Conservation (phyloP, 768 basidiomycete genomes). For the Lentinula guzmanii region DNA sequence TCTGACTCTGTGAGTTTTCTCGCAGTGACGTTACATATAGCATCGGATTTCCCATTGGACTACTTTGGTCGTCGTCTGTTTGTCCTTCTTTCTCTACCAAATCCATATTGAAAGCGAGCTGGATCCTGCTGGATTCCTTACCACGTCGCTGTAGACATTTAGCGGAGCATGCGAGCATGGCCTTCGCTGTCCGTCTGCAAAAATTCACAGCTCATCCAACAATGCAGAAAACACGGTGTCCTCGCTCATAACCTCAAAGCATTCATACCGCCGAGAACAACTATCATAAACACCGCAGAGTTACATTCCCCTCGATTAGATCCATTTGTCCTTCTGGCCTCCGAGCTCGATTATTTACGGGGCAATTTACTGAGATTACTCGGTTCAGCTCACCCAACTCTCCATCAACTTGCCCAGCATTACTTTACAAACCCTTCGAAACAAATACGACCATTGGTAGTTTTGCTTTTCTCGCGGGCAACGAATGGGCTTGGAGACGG, state of each 20-base stretch:
- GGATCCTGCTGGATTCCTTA: conserved; percentile 5
- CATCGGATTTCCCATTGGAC: conserved; percentile 2
- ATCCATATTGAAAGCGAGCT: conserved; percentile 3
- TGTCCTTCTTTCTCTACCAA: background rate
- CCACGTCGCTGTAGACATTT: conserved; percentile 7
- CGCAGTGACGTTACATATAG: background rate
- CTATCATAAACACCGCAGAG: background rate
- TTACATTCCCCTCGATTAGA: conserved; percentile 33
- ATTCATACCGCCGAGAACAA: background rate
- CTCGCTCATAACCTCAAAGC: conserved; percentile 30
- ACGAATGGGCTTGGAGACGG: conserved; percentile 81
- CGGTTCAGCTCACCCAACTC: conserved; percentile 83
- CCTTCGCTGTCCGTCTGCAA: conserved; percentile 4
- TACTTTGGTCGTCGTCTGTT: background rate
- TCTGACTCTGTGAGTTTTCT: background rate
- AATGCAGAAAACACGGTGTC: conserved; percentile 24
- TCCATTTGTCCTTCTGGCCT: conserved; percentile 63
- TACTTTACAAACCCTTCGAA: conserved; percentile 90
- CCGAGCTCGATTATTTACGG: conserved; percentile 69
- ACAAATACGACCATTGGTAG: conserved; percentile 84
- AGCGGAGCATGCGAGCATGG: conserved; percentile 15
- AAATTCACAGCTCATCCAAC: conserved; percentile 18
- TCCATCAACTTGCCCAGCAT: conserved; percentile 84
- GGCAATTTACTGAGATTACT: conserved; percentile 70
- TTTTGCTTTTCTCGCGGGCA: conserved; percentile 85